Percentiles rank a stretch among this genome's conserved stretches.
phyloP scores from a whole-genome alignment of 2,329 filamentous ascomycete genomes.

The Pseudocercospora vitis region DNA sequence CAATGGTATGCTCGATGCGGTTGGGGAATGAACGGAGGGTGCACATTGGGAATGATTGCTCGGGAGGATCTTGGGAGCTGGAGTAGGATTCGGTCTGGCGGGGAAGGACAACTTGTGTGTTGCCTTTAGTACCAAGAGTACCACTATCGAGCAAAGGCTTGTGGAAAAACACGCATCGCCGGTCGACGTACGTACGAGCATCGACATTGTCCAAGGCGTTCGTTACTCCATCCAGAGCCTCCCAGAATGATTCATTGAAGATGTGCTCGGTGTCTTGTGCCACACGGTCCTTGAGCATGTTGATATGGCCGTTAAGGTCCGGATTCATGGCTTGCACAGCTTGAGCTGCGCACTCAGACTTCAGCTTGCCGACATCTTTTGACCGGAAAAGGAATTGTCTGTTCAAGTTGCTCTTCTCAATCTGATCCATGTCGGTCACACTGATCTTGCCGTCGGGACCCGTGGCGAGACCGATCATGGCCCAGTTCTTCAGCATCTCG shows the following conservation, averaged over 20 bases:
- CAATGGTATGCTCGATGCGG: slow-evolving; percentile 97
- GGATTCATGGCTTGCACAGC: slow-evolving; percentile 97
- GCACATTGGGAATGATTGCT: slow-evolving; percentile 99
- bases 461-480: slow-evolving; percentile 92
- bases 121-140: slow-evolving; percentile 97
- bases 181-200: slow-evolving; percentile 92
- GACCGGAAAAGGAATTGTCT: slow-evolving; percentile 93
- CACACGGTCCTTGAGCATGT: slow-evolving; percentile 82
- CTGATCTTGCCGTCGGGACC: slow-evolving; percentile 86
- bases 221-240: slow-evolving; percentile 81
- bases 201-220: slow-evolving; percentile 98
- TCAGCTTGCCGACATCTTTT: slow-evolving; percentile 90
- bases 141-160: slow-evolving; percentile 95
- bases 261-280: slow-evolving; percentile 88
- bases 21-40: slow-evolving; percentile 97
- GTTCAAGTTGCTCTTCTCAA: slow-evolving; percentile 98
- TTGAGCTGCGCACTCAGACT: slow-evolving; percentile 88
- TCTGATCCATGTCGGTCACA: slow-evolving; percentile 97
- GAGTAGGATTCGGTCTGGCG: slow-evolving; percentile 95
- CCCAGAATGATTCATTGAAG: slow-evolving; percentile 94
- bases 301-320: slow-evolving; percentile 82
- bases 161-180: slow-evolving; percentile 96
- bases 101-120: slow-evolving; percentile 93
- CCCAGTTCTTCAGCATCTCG: slow-evolving; percentile 99
- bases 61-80: slow-evolving; percentile 91